Evolutionary conservation across 768 basidiomycete genomes (phyloP), one percentile per base, ranked within the genome.

Genomic region (Boletus rubropictus): DNA sequence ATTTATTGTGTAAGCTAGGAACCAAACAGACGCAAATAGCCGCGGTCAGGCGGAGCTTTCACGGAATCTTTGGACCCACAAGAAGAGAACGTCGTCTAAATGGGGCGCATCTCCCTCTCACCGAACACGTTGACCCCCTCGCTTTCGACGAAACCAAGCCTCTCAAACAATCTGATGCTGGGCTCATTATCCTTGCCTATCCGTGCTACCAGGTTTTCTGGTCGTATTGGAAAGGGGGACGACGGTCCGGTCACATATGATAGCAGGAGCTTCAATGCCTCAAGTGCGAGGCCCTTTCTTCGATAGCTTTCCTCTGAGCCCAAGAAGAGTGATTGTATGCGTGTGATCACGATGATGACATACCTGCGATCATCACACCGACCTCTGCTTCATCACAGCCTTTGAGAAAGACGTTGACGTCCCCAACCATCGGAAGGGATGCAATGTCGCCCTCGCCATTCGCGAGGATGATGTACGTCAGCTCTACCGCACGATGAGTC

Each of bases 291-390:
- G 10, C 92, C 89, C 56, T 76, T 76, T 6, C 89, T 76, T 8
- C 90, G 77, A 63, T 80, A 89, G 0, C 66, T 66, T 21, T 72
- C 69, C 52, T 90, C 89, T 89, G 63, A 11, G 6, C 3, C 4
- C 3, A 31, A 38, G n/a, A n/a, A 14, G 20, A 15, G 36, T 20
- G 25, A 45, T 38, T 10, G 11, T 12, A 31, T n/a, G 42, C 15
- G 42, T 4, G 31, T 20, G 8, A 32, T 29, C 12, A 25, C 8
- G 17, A 39, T n/a, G 17, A 39, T 15, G 10, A 29, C 45, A 38
- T 51, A 83, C 89, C 86, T 57, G 92, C 91, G 50, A 95, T 86
- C 93, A 95, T 97, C 50, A 95, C 82, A 63, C 95, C 91, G 22
- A 82, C 78, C 59, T 97, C 94, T 3, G 80, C 88, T 52, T 91